These are phyloP conservation scores for Penicillium soppii DNA, from an alignment of 495 filamentous ascomycete genomes.

Conservation along the genomic window DNA sequence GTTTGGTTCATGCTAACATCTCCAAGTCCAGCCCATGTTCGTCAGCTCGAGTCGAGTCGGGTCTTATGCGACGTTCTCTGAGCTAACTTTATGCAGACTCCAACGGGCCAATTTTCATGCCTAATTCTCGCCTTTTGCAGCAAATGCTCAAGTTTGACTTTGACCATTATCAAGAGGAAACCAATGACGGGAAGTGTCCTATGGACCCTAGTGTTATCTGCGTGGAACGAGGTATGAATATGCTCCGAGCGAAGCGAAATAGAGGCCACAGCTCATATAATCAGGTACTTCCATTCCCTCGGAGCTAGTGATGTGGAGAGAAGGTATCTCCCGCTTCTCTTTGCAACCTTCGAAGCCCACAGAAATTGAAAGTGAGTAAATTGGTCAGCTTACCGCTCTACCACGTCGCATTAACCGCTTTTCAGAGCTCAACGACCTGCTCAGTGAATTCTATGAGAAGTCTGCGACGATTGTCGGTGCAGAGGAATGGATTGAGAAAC, in stretches of 20 bases:
- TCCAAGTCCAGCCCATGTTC: constrained; percentile 5
- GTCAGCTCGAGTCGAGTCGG: not conserved
- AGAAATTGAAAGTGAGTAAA: constrained; percentile 3
- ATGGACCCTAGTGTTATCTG: constrained; percentile 3
- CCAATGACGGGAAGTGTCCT: not conserved
- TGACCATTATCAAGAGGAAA: constrained; percentile 2
- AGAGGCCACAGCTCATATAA: not conserved
- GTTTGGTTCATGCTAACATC: constrained; percentile 2
- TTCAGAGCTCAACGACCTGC: not conserved
- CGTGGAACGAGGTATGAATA: not conserved
- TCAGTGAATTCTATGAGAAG: constrained; percentile 7
- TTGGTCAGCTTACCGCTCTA: too few species aligned
- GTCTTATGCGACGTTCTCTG: not conserved
- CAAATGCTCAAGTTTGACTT: constrained; percentile 8
- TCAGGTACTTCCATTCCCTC: constrained; percentile 3
- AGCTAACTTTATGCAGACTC: constrained; percentile 3
- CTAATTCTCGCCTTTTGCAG: constrained; percentile 8
- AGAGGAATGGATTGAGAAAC: constrained; percentile 6
- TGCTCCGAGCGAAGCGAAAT: not conserved
- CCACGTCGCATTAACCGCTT: not conserved
- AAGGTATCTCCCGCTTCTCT: constrained; percentile 4
- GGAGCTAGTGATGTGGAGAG: constrained; percentile 1
- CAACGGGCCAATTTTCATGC: constrained; percentile 8
- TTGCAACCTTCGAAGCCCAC: constrained; percentile 2
- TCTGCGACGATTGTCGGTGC: not conserved